These are phyloP conservation scores for Trametes hirsuta DNA, from an alignment of 1,284 basidiomycete species.

Conservation along the genomic window DNA sequence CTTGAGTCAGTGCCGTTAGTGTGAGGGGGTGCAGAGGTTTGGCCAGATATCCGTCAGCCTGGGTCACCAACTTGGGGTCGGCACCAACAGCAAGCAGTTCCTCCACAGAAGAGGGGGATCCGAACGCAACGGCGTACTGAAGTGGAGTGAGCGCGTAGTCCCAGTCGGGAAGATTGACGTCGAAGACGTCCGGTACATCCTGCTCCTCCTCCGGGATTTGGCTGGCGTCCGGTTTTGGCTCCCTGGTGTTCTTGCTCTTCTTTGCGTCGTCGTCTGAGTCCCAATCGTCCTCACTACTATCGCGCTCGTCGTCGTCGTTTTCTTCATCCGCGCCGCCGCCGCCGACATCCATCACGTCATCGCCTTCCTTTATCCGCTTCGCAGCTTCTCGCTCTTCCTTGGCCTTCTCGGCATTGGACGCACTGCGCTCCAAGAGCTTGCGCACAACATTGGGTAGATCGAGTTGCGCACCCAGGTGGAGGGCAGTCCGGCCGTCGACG, in stretches of 20 bases:
- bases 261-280: conserved; percentile 31
- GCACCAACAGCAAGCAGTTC: conserved; percentile 52
- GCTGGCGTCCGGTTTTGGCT: conserved; percentile 26
- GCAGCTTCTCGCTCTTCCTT: conserved; percentile 36
- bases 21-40: conserved; percentile 49
- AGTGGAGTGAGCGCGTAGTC: conserved; percentile 57
- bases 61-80: conserved; percentile 34
- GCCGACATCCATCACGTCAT: conserved; percentile 33
- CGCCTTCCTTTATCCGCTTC: conserved; percentile 25
- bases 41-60: conserved; percentile 24
- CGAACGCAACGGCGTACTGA: conserved; percentile 53
- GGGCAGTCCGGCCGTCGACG: conserved; percentile 54
- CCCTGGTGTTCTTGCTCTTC: conserved; percentile 23
- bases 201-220: conserved; percentile 51
- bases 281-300: conserved; percentile 41
- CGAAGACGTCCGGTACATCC: conserved; percentile 54
- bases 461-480: conserved; percentile 59
- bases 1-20: conserved; percentile 48
- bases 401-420: conserved; percentile 38
- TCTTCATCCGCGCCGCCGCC: conserved; percentile 39
- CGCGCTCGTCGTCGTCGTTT: conserved; percentile 28
- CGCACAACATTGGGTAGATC: conserved; percentile 45
- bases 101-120: conserved; percentile 47
- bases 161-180: conserved; percentile 58
- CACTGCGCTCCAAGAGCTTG: conserved; percentile 54